Conservation (phyloP, 2,329 filamentous ascomycete species). For the Catunica adiposa region DNA sequence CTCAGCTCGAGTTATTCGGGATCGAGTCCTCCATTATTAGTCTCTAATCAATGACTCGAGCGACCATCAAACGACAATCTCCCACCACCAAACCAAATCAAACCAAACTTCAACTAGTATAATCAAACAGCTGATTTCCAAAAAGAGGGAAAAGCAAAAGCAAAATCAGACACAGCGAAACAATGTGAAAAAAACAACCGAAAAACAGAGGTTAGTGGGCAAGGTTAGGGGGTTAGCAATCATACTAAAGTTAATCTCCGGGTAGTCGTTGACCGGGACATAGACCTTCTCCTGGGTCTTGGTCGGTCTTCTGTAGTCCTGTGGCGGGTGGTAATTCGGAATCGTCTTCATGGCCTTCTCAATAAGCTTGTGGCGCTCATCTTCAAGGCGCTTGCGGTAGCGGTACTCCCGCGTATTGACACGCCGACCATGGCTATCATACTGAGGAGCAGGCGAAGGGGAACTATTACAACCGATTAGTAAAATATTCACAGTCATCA, state of each 20-base stretch:
- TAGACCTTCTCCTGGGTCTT: slow-evolving; percentile 99
- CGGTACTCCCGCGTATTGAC: slow-evolving; percentile 98
- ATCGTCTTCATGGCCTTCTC: slow-evolving; percentile 99
- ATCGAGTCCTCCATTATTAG: too few relatives aligned
- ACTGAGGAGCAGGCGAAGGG: slow-evolving; percentile 86
- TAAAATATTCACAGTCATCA: background rate
- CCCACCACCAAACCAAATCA: background rate
- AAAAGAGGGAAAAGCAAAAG: too few relatives aligned
- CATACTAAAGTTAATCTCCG: slow-evolving; percentile 99
- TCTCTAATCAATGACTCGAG: too few relatives aligned
- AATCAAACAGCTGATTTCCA: slow-evolving; percentile 13
- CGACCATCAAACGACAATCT: background rate
- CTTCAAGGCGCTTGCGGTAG: slow-evolving; percentile 93
- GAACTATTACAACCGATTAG: slow-evolving; percentile 43
- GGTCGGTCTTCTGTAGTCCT: slow-evolving; percentile 94
- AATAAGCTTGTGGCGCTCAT: slow-evolving; percentile 95
- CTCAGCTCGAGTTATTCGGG: background rate
- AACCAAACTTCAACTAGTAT: slow-evolving; percentile 19
- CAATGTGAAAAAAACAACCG: slow-evolving; percentile 12
- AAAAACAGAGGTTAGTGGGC: slow-evolving; percentile 25
- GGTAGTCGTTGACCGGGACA: slow-evolving; percentile 99
- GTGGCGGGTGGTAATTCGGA: slow-evolving; percentile 95
- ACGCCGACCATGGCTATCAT: slow-evolving; percentile 98
- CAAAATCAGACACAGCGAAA: background rate
- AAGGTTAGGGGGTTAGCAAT: slow-evolving; percentile 95